These are phyloP conservation scores for Ichthyophthirius multifiliis DNA, from an alignment of 169 alveolate genomes.

Conservation along the genomic window DNA sequence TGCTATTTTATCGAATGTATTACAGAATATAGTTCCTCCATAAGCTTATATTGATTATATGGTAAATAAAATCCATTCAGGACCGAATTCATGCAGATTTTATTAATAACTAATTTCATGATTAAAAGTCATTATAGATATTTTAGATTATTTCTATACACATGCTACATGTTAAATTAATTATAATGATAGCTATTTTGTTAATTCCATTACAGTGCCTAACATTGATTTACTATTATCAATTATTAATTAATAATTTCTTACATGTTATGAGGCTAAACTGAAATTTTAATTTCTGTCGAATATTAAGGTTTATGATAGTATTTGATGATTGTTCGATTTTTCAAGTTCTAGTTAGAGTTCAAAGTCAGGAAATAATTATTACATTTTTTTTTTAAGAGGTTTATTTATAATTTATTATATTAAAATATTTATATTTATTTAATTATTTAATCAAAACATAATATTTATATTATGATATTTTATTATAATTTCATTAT, in stretches of 20 bases:
- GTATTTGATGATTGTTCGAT: too few relatives aligned
- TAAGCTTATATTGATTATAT: background rate
- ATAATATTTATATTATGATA: too few relatives aligned
- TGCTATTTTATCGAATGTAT: background rate
- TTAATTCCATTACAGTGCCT: background rate
- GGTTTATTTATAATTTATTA: too few relatives aligned
- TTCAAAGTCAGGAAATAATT: too few relatives aligned
- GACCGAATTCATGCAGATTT: background rate
- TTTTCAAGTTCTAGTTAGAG: too few relatives aligned
- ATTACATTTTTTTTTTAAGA: too few relatives aligned
- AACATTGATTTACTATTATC: conserved; percentile 16
- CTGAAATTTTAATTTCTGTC: too few relatives aligned
- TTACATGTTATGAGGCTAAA: too few relatives aligned
- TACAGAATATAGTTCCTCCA: background rate
- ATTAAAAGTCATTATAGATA: background rate
- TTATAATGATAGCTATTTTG: background rate
- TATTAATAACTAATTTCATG: background rate
- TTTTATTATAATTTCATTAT: too few relatives aligned
- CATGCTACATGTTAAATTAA: background rate
- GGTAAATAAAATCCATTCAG: background rate
- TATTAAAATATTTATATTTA: too few relatives aligned
- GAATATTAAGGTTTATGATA: too few relatives aligned
- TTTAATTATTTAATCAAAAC: too few relatives aligned
- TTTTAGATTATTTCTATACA: background rate
- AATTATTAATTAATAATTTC: background rate